Base-by-base conservation (phyloP, 1,284 basidiomycete species). In the Mycosarcoma maydis region DNA sequence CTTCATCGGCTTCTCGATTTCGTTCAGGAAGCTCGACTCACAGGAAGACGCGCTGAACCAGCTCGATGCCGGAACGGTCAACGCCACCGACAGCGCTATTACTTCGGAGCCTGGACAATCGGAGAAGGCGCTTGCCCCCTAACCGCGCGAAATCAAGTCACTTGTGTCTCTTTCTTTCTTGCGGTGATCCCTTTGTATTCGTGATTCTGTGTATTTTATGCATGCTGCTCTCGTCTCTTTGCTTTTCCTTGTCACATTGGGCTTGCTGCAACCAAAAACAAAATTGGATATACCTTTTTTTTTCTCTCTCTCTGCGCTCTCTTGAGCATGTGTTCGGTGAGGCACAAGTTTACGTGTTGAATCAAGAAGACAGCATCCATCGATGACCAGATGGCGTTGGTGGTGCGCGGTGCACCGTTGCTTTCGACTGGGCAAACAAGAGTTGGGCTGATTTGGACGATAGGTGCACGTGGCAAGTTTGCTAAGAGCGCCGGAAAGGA, bases 21-120 rank as follows among this genome's bases (percentile, higher is more conserved):
- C 84, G 26, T 87, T 89, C 70, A 84, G 84, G 86, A 81, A 85
- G 41, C 84, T 90, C 50, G 90, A 91, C 69, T 78, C 75, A 53
- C 73, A 83, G 61, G 86, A 91, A 82, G 89, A 90, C 26, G 38
- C 30, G 19, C 69, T 76, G 55, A 75, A 75, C 68, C 60, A 71
- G 62, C 68, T 71, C 53, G 68, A 71, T 27, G 56, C 56, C 47
- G 67, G 67, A 11, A 32, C 52, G 20, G 47, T 70, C 13, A 24
- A 56, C 47, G 50, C 43, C 23, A 20, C 24, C 9, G 41, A 14
- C 17, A 30, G 29, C 19, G 45, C 29, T 29, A 56, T 47, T 13
- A 33, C 19, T 22, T 57, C 49, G 38, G 54, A 64, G 43, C 36
- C 39, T 11, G 48, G 49, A 37, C 50, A 53, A 45, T 39, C 46